Evolutionary conservation across 352 stramenopile species (phyloP), one percentile per base, ranked within the genome.

Genomic region (Phytophthora uliginosa): DNA sequence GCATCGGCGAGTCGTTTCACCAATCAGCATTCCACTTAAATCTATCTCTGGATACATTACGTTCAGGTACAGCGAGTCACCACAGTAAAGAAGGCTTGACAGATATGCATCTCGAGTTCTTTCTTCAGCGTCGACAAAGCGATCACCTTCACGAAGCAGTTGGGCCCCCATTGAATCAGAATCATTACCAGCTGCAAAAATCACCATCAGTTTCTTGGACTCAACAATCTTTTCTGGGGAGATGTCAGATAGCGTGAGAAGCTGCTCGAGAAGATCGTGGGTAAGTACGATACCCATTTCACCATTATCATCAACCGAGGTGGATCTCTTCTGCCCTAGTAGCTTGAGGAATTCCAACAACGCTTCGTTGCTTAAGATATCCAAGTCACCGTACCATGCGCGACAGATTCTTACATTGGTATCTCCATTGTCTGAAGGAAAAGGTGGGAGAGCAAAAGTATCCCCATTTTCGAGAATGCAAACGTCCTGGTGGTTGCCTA

Each of bases 301-400:
- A 28, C 24, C 56, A 24, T 7, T 55, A 26, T 74, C 47, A 53
- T 13, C 22, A n/a, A 69, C 53, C 31, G 22, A 13, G 1, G 72
- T 50, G 24, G 45, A 59, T 42, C 42, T 36, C 6, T 50, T 71
- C 13, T 63, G 66, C 40, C 59, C 20, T 22, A 76, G 64, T n/a
- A 52, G 64, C 42, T 63, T 65, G 8, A 54, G 56, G 17, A 92
- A 59, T 18, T 65, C 18, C 4, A 66, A 53, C 17, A 92, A 20
- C 5, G 73, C 70, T 7, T 69, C 61, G 5, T 77, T 59, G 10
- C 33, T 61, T 15, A 92, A 57, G 47, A 83, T 28, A 33, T 85
- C 69, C 47, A 93, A 90, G 24, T 79, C 67, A 17, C 85, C 85
- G 18, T 90, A 93, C 55, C 85, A 90, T 8, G 82, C 83, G 20